Percentiles rank a stretch among this genome's conserved stretches.
Evolutionary conservation across 371 early-diverging fungal species (phyloP).

Genomic region (Capillidium heterosporum): DNA sequence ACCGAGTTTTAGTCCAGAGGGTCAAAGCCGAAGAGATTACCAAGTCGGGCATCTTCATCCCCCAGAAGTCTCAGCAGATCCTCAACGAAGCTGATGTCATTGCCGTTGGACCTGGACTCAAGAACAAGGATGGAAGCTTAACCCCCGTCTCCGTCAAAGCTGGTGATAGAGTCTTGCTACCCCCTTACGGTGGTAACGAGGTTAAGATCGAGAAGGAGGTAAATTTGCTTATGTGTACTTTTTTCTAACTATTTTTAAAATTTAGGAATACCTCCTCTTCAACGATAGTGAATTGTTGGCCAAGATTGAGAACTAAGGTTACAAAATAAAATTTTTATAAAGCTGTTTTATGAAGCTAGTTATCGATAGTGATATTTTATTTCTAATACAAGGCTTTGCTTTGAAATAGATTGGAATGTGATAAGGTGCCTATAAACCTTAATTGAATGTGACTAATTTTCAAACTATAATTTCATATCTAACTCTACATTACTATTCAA

Average conservation of each 20-base stretch:
- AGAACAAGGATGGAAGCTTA: conserved; percentile 67
- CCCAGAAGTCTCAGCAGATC: conserved; percentile 93
- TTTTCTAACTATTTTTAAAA: not conserved
- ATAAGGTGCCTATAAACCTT: not conserved
- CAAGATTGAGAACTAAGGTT: conserved; percentile 29
- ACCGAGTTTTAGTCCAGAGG: conserved; percentile 92
- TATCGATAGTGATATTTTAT: not conserved
- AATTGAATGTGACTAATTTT: not conserved
- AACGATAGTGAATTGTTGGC: conserved; percentile 87
- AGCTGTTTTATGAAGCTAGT: not conserved
- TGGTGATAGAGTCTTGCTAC: conserved; percentile 91
- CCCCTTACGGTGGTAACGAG: conserved; percentile 78
- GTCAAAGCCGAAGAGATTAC: conserved; percentile 84
- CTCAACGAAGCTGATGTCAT: conserved; percentile 85
- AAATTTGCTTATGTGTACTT: conserved; percentile 10
- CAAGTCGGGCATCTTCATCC: conserved; percentile 87
- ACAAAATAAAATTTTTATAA: not conserved
- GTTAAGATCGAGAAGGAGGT: conserved; percentile 72
- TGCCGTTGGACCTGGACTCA: conserved; percentile 82
- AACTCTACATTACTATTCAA: too few species aligned
- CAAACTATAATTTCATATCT: not conserved
- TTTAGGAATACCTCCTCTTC: conserved; percentile 50
- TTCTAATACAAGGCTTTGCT: not conserved
- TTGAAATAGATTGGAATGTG: not conserved
- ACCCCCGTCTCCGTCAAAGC: conserved; percentile 61